Percentiles rank a stretch among this genome's conserved stretches.
phyloP scores from a whole-genome alignment of 2,329 filamentous ascomycete genomes.

The Talaromyces albobiverticillius region DNA sequence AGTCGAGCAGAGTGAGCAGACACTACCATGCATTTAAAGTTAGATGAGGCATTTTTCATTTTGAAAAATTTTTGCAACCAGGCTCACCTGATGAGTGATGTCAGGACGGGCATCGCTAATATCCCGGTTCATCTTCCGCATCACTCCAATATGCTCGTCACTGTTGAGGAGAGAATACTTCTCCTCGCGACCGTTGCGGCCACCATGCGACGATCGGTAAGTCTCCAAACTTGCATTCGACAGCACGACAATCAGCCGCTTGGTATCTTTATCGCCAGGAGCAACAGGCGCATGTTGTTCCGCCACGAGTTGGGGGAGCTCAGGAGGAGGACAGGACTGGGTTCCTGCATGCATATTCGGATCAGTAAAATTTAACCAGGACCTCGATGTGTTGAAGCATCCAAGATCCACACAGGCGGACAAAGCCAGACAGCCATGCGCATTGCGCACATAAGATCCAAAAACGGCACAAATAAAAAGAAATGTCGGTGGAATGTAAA shows the following conservation, averaged over 20 bases:
- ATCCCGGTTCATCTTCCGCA: conserved; percentile 99
- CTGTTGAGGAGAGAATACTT: conserved; percentile 98
- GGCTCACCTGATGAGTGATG: conserved; percentile 92
- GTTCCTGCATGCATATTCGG: conserved; percentile 60
- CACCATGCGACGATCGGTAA: conserved; percentile 82
- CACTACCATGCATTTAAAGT: conserved; percentile 59
- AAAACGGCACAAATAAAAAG: neutral
- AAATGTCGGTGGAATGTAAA: neutral
- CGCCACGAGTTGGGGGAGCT: conserved; percentile 85
- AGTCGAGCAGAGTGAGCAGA: conserved; percentile 93
- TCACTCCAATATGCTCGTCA: conserved; percentile 97
- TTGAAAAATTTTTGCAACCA: conserved; percentile 1
- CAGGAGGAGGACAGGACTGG: conserved; percentile 89
- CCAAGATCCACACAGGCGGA: conserved; percentile 7
- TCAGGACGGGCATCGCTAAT: conserved; percentile 97
- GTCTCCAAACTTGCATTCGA: conserved; percentile 98
- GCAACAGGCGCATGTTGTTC: conserved; percentile 87
- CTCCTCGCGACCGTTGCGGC: conserved; percentile 69
- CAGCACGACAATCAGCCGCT: conserved; percentile 89
- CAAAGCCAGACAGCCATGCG: conserved; percentile 1
- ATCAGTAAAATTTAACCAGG: conserved; percentile 10
- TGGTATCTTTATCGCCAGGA: conserved; percentile 81
- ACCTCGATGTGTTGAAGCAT: conserved; percentile 10
- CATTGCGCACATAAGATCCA: too few relatives aligned
- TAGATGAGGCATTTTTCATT: conserved; percentile 5